Percentiles rank a stretch among this genome's conserved stretches.
Evolutionary conservation across 139 green algal genomes (phyloP).

Genomic region (Chlorella ohadii): DNA sequence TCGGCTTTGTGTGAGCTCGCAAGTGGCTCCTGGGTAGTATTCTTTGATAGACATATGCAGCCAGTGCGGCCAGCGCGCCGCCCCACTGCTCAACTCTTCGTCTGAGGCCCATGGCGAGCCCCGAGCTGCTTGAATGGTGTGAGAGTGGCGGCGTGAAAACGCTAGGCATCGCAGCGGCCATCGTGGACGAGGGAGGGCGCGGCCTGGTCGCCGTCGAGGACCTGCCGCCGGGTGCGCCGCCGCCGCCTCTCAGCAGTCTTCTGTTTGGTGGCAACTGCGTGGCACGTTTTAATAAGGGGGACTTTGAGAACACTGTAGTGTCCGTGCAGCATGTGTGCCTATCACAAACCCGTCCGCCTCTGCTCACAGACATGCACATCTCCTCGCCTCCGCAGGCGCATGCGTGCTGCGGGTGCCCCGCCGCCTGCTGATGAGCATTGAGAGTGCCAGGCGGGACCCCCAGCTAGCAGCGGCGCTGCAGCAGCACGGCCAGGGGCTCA

Average conservation of each 20-base stretch:
- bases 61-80: too few relatives aligned
- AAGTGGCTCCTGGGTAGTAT: too few relatives aligned
- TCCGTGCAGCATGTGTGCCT: too few relatives aligned
- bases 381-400: slow-evolving; percentile 7
- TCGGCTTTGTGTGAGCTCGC: too few relatives aligned
- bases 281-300: too few relatives aligned
- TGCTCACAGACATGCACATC: background rate
- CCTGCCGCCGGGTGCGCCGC: slow-evolving; percentile 39
- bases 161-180: slow-evolving; percentile 34
- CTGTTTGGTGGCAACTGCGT: too few relatives aligned
- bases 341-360: too few relatives aligned
- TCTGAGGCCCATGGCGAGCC: background rate
- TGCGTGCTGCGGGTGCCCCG: slow-evolving; percentile 60
- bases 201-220: slow-evolving; percentile 62
- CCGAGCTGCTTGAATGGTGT: slow-evolving; percentile 55
- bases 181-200: slow-evolving; percentile 60
- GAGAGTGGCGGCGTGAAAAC: slow-evolving; percentile 21
- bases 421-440: slow-evolving; percentile 54
- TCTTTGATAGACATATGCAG: too few relatives aligned
- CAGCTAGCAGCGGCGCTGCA: background rate
- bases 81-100: too few relatives aligned
- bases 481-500: slow-evolving; percentile 14
- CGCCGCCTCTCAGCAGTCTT: too few relatives aligned
- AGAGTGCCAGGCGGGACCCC: slow-evolving; percentile 44
- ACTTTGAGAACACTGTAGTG: too few relatives aligned